Conservation (phyloP, 2,329 filamentous ascomycete species). For the Ambrosiella cleistominuta region DNA sequence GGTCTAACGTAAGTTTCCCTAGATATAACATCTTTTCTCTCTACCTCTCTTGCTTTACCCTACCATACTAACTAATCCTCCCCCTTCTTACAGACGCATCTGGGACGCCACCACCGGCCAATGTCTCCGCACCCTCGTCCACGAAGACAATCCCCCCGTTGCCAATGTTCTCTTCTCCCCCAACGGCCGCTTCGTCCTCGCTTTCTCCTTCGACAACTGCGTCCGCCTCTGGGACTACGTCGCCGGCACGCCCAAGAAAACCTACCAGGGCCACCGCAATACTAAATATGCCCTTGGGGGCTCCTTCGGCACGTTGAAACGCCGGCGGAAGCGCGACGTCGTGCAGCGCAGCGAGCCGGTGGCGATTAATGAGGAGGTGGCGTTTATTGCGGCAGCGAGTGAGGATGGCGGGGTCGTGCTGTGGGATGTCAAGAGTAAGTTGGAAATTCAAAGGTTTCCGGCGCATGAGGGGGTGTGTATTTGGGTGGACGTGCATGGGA, state of each 20-base stretch:
- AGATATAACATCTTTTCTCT: not conserved
- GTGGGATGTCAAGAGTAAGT: constrained; percentile 83
- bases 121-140: constrained; percentile 82
- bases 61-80: constrained; percentile 2
- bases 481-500: constrained; percentile 44
- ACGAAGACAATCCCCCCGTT: constrained; percentile 52
- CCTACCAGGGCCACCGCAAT: constrained; percentile 86
- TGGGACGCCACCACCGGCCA: constrained; percentile 95
- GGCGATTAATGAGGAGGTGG: constrained; percentile 4
- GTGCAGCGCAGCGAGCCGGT: constrained; percentile 8
- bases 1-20: constrained; percentile 53
- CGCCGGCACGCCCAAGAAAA: constrained; percentile 80
- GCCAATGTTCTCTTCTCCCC: constrained; percentile 65
- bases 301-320: constrained; percentile 47
- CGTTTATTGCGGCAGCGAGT: constrained; percentile 66
- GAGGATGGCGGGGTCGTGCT: constrained; percentile 73
- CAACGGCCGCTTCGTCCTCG: constrained; percentile 83
- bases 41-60: not conserved
- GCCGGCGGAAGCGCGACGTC: constrained; percentile 11
- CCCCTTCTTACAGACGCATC: constrained; percentile 40
- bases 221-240: constrained; percentile 93
- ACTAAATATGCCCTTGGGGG: constrained; percentile 69
- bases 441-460: constrained; percentile 51
- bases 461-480: constrained; percentile 43
- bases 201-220: constrained; percentile 79